Evolutionary conservation across 2,329 filamentous ascomycete genomes (phyloP).

Genomic region (Byssothecium circinans): DNA sequence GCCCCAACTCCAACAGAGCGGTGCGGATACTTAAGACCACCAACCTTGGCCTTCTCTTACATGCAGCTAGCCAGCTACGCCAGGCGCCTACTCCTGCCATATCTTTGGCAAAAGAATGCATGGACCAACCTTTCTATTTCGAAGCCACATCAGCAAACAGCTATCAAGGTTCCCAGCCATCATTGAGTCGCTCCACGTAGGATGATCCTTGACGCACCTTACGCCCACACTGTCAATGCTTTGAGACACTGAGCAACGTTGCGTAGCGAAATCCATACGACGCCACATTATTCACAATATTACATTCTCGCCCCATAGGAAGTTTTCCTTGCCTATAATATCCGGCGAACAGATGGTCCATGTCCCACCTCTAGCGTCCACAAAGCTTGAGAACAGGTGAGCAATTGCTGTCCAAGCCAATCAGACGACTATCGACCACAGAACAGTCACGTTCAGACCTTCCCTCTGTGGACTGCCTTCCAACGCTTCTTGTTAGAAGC

Average conservation of each 20-base stretch:
- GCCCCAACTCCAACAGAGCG: not conserved
- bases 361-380: not conserved
- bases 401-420: not conserved
- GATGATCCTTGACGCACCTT: too few species aligned
- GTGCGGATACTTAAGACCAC: not conserved
- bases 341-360: not conserved
- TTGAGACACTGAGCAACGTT: not conserved
- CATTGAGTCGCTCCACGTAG: too few species aligned
- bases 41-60: not conserved
- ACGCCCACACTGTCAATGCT: too few species aligned
- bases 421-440: not conserved
- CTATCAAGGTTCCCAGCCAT: too few species aligned
- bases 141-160: too few species aligned
- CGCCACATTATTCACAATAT: not conserved
- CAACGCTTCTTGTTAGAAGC: too few species aligned
- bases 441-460: too few species aligned
- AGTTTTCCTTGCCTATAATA: not conserved
- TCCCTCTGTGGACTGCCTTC: too few species aligned
- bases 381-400: not conserved
- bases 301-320: not conserved
- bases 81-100: constrained; percentile 29
- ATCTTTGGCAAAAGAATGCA: constrained; percentile 19
- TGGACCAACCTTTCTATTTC: too few species aligned
- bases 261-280: not conserved
- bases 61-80: constrained; percentile 7